Percentiles rank a stretch among this genome's conserved stretches.
These are phyloP conservation scores for Eucalyptus melliodora DNA, from an alignment of 345 rosid genomes.

Conservation along the genomic window DNA sequence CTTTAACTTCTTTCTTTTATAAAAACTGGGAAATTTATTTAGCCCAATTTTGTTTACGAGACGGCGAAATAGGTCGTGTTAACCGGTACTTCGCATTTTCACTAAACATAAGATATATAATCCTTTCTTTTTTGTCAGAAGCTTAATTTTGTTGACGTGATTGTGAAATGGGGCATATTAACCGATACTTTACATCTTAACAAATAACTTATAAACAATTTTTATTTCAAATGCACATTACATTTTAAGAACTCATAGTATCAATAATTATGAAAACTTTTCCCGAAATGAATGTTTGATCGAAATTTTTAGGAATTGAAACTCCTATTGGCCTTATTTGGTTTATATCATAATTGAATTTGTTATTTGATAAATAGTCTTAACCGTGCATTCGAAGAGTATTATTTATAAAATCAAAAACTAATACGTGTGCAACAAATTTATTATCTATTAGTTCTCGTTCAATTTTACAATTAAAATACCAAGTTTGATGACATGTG, in stretches of 20 bases:
- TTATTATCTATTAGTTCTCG: fast-evolving
- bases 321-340: not conserved
- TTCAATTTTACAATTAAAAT: too few relatives aligned
- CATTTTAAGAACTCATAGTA: too few relatives aligned
- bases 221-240: not conserved
- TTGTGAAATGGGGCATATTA: not conserved
- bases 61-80: not conserved
- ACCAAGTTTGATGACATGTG: fast-evolving
- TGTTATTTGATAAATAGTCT: too few relatives aligned
- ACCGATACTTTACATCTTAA: not conserved
- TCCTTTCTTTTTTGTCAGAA: too few relatives aligned
- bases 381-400: fast-evolving
- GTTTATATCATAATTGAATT: not conserved
- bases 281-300: not conserved
- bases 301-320: not conserved
- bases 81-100: not conserved
- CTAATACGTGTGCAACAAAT: fast-evolving
- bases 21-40: not conserved
- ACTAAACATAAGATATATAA: too few relatives aligned
- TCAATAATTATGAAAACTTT: too few relatives aligned
- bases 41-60: not conserved
- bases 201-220: too few relatives aligned
- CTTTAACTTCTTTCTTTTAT: not conserved
- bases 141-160: too few relatives aligned
- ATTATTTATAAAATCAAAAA: too few relatives aligned